Evolutionary conservation across 2,329 filamentous ascomycete species (phyloP).

Genomic region (Nakataea oryzae): DNA sequence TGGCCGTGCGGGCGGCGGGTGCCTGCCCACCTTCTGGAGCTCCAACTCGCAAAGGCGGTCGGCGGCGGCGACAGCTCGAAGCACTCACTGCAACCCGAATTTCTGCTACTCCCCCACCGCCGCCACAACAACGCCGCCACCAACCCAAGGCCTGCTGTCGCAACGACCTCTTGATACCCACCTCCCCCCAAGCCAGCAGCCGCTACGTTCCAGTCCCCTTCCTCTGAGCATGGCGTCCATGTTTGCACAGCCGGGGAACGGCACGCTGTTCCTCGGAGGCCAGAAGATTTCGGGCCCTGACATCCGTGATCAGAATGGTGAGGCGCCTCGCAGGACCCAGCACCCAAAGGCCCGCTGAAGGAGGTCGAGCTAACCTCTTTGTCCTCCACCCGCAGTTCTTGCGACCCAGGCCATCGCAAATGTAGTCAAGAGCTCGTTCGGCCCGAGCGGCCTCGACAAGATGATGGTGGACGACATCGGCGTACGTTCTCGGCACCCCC

Average conservation of each 20-base stretch:
- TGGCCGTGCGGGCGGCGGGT: no score
- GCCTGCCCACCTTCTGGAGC: not conserved
- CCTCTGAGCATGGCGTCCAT: conserved; percentile 75
- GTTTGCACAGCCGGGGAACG: conserved; percentile 91
- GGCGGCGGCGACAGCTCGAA: not conserved
- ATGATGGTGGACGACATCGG: conserved; percentile 99
- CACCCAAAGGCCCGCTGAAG: not conserved
- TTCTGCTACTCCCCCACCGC: not conserved
- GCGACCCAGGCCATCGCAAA: conserved; percentile 96
- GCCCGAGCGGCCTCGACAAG: conserved; percentile 93
- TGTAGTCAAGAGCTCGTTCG: conserved; percentile 98
- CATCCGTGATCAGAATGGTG: conserved; percentile 94
- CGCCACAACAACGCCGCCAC: not conserved
- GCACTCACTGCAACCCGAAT: not conserved
- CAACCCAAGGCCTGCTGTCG: not conserved
- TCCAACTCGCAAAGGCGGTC: not conserved
- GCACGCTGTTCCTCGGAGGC: conserved; percentile 92
- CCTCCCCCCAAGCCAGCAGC: not conserved
- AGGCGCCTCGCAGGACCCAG: conserved; percentile 7
- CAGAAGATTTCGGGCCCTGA: conserved; percentile 95
- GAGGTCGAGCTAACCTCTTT: conserved; percentile 7
- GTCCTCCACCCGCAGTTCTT: conserved; percentile 46
- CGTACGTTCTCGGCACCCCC: conserved; percentile 36
- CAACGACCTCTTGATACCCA: not conserved
- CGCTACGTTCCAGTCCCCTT: not conserved